Base-by-base conservation (phyloP, 768 basidiomycete species). In the Termitomyces heimii region DNA sequence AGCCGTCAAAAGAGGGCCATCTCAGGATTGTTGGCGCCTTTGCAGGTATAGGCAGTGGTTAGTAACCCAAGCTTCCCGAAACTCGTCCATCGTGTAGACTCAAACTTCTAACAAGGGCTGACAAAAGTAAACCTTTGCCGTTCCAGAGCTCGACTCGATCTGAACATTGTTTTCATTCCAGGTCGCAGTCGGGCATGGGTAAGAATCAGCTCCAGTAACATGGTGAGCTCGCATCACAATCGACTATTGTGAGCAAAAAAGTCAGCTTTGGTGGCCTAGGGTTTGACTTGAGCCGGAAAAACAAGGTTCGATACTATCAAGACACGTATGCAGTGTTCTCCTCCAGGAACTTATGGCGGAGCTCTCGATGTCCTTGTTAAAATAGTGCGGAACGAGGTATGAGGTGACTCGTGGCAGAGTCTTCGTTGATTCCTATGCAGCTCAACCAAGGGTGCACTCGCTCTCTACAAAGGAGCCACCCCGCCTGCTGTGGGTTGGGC, bases 161-260 rank as follows among this genome's bases (percentile, higher is more conserved):
- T 18, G 16, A 32, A 54, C 47, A 52, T 29, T 35, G 8, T 34
- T 35, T 20, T 47, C 22, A 28, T 40, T 51, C n/a, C 60, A 86
- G 83, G 84, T 88, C 47, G 82, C 83, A 46, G 85, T 87, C 18
- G 86, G 86, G 32, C 86, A 88, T 69, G 84, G 85, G 81, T 86
- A 66, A 71, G 71, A 54, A 60, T 60, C 26, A n/a, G n/a, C 59
- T 52, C 31, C 40, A 34, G 22, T 35, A 53, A 32, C 24, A 53
- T 49, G 49, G 64, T 61, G 46, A 57, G 54, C 26, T 50, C 28
- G 9, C 22, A 54, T 32, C 7, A 7, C 18, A 20, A 5, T 22
- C 47, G 7, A 28, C 34, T 5, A 26, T 49, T 14, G 40, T 28
- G n/a, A n/a, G 28, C 26, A 26, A 22, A 18, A 42, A 31, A 58